Evolutionary conservation across 2,329 filamentous ascomycete genomes (phyloP).

Genomic region (Pseudogymnoascus sp.): DNA sequence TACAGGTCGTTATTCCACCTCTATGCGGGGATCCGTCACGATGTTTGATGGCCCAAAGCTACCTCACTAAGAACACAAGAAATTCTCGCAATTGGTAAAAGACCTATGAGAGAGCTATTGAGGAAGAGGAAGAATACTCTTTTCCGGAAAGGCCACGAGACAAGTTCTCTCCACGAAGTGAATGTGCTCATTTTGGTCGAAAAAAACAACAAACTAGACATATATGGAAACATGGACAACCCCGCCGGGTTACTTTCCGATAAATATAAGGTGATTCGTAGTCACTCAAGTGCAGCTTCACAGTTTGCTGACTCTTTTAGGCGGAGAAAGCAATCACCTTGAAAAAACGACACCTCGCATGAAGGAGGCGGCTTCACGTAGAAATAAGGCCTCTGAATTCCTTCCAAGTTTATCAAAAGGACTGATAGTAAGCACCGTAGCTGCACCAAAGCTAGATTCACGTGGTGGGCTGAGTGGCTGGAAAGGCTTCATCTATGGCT

Average conservation of each 20-base stretch:
- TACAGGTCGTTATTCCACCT: not conserved
- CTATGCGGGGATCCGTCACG: not conserved
- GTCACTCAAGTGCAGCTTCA: not conserved
- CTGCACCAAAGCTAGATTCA: not conserved
- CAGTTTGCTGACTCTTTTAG: not conserved
- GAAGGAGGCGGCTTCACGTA: not conserved
- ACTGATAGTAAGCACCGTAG: not conserved
- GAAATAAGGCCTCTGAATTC: not conserved
- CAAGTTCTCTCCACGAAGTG: too few relatives aligned
- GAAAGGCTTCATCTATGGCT: not conserved
- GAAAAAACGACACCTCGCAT: not conserved
- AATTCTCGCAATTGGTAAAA: not conserved
- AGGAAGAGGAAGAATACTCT: not conserved
- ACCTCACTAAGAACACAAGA: not conserved
- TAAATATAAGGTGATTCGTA: not conserved
- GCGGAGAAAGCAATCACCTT: not conserved
- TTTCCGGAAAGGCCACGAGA: not conserved
- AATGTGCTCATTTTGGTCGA: too few relatives aligned
- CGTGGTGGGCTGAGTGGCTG: not conserved
- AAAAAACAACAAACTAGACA: not conserved
- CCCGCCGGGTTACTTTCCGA: not conserved
- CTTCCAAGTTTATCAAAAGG: not conserved
- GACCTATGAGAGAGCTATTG: not conserved
- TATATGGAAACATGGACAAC: not conserved
- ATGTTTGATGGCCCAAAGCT: not conserved